Conservation (phyloP, 768 basidiomycete genomes). For the Russula emetica region DNA sequence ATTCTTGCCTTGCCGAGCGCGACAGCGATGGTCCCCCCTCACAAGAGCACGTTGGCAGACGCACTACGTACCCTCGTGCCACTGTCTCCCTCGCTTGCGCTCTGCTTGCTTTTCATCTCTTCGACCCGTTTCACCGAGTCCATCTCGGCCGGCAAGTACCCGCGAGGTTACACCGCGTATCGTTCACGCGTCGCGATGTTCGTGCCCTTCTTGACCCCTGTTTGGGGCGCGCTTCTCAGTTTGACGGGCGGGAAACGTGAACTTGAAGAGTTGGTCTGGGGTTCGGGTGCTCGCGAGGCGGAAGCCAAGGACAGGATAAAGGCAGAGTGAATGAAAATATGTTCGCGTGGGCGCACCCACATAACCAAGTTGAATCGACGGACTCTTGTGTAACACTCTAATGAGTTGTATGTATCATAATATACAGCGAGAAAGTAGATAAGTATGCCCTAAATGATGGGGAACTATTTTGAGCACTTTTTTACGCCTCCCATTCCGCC, state of each 20-base stretch:
- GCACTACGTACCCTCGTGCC: slow-evolving; percentile 35
- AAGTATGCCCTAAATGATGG: slow-evolving; percentile 3
- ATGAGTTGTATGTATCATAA: background rate
- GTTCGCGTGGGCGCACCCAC: too few species aligned
- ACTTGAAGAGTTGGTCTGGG: slow-evolving; percentile 40
- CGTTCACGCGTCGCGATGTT: slow-evolving; percentile 82
- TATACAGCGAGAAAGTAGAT: slow-evolving; percentile 11
- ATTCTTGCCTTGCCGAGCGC: slow-evolving; percentile 43
- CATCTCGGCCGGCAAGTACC: slow-evolving; percentile 73
- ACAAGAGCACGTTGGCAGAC: slow-evolving; percentile 28
- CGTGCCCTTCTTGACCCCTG: slow-evolving; percentile 43
- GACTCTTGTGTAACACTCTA: background rate
- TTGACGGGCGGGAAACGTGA: slow-evolving; percentile 37
- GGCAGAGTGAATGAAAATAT: too few species aligned
- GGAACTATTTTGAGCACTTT: background rate
- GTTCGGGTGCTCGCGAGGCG: too few species aligned
- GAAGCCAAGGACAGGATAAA: too few species aligned
- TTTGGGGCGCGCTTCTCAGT: slow-evolving; percentile 42
- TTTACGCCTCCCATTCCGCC: background rate
- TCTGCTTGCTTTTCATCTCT: slow-evolving; percentile 68
- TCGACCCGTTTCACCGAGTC: slow-evolving; percentile 79
- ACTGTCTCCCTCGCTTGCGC: slow-evolving; percentile 56
- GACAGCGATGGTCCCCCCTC: slow-evolving; percentile 20
- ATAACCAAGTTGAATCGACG: background rate
- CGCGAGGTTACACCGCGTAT: slow-evolving; percentile 64